Evolutionary conservation across 352 stramenopile species (phyloP).

Genomic region (Thraustochytrium sp.): DNA sequence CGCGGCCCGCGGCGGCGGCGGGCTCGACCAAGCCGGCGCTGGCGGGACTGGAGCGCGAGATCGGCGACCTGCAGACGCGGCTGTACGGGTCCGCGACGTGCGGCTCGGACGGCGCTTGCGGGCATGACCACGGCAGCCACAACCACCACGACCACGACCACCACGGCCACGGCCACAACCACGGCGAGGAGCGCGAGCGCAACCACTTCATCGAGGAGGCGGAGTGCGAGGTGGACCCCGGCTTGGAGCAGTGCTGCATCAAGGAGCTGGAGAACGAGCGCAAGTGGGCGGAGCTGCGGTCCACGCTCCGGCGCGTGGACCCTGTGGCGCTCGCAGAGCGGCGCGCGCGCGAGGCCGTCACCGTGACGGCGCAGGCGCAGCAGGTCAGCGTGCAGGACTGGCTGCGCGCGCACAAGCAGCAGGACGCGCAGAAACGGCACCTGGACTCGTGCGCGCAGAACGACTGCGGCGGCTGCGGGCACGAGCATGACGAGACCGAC

Average conservation of each 20-base stretch:
- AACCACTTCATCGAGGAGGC: neutral
- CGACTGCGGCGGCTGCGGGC: no score
- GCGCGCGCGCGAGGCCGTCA: neutral
- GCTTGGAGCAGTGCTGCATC: slow-evolving; percentile 4
- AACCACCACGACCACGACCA: neutral
- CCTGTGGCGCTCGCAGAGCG: neutral
- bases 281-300: neutral
- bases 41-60: neutral
- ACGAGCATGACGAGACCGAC: neutral
- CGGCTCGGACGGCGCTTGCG: no score
- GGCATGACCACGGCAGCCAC: neutral
- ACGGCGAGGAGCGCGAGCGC: neutral
- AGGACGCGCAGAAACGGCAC: no score
- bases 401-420: neutral
- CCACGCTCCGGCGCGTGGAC: neutral
- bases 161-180: neutral
- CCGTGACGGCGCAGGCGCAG: neutral
- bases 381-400: neutral
- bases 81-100: neutral
- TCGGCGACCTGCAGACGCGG: neutral
- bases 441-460: no score
- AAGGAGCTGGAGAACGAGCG: slow-evolving; percentile 1
- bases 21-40: neutral
- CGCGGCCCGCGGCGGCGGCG: no score
- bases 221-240: neutral